phyloP scores from a whole-genome alignment of 148 eudicot species.

The Suaeda aralocaspica region DNA sequence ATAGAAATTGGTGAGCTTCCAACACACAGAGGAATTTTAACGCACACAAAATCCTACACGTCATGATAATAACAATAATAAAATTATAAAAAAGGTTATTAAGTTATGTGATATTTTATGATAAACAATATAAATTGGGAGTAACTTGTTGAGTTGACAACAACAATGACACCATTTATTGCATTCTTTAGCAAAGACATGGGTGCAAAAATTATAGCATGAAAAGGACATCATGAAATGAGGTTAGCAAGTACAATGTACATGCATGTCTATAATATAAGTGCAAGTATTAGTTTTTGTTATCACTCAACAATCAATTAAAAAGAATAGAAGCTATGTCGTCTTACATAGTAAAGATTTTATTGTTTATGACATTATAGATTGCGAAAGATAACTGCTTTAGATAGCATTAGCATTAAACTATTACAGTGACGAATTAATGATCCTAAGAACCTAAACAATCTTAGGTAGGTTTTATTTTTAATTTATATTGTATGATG shows the following conservation, averaged over 20 bases:
- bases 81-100: no score
- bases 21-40: no score
- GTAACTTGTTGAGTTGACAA: no score
- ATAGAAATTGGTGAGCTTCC: no score
- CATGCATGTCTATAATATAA: not conserved
- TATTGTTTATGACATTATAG: constrained; percentile 4
- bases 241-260: not conserved
- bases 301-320: not conserved
- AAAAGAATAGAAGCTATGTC: not conserved
- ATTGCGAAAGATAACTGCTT: constrained; percentile 14
- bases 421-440: not conserved
- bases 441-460: not conserved
- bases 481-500: not conserved
- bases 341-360: not conserved
- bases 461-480: not conserved
- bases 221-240: not conserved
- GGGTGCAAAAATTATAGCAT: constrained; percentile 14
- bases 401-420: constrained; percentile 10
- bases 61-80: no score
- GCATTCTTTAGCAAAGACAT: constrained; percentile 12
- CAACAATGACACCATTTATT: no score
- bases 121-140: no score
- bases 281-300: not conserved
- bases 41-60: no score
- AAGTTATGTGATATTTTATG: no score